A percentile compares a stretch with the other conserved stretches of the same genome.
phyloP scores from a whole-genome alignment of 1,139 yeast genomes.

The Zygosaccharomyces pseudobailii region DNA sequence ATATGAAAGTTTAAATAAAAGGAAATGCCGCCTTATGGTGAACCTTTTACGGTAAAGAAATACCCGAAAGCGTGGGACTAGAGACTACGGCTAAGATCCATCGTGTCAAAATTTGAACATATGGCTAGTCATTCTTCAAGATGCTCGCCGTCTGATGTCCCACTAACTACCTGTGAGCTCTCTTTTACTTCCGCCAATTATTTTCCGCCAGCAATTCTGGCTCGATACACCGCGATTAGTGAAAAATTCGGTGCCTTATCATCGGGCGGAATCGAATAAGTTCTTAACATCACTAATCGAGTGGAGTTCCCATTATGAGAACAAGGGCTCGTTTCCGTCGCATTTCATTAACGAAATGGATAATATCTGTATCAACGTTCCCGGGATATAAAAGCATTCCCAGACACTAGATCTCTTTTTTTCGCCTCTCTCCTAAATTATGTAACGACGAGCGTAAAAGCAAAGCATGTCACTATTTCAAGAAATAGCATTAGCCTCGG shows the following conservation, averaged over 20 bases:
- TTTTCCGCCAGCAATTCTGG: constrained; percentile 1
- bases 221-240: constrained; percentile 1
- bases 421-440: too few species aligned
- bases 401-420: too few species aligned
- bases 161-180: not conserved
- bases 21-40: too few species aligned
- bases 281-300: not conserved
- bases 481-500: constrained; percentile 52
- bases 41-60: too few species aligned
- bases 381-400: too few species aligned
- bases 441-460: not conserved
- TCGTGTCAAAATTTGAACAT: not conserved
- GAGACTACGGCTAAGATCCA: too few species aligned
- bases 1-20: too few species aligned
- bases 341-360: not conserved
- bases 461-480: not conserved
- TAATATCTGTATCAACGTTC: too few species aligned
- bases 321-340: not conserved
- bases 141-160: too few species aligned
- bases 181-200: not conserved
- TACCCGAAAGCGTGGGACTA: too few species aligned
- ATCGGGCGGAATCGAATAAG: not conserved
- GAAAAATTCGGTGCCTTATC: not conserved
- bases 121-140: too few species aligned
- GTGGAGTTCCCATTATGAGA: not conserved